Conservation (phyloP, 805 yeast species). For the Monosporozyma solicola region DNA sequence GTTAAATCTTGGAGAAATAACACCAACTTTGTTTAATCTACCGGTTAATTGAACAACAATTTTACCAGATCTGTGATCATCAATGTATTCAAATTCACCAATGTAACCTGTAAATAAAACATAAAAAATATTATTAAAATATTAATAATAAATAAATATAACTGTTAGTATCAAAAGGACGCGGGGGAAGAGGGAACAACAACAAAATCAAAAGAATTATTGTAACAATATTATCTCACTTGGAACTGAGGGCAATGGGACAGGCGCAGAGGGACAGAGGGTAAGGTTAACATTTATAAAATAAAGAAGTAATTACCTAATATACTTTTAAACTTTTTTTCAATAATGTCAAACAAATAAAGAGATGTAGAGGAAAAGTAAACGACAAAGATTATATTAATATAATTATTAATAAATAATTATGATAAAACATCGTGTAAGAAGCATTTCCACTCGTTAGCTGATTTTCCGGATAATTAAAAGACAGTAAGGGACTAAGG, state of each 20-base stretch:
- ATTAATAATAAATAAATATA: not conserved
- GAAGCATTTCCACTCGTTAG: conserved; percentile 45
- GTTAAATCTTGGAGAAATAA: conserved; percentile 96
- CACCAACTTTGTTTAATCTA: conserved; percentile 98
- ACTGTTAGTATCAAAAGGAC: not conserved
- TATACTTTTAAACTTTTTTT: not conserved
- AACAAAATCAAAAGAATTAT: not conserved
- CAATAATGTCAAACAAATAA: not conserved
- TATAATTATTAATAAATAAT: not conserved
- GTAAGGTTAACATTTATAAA: not conserved
- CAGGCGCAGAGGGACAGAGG: not conserved
- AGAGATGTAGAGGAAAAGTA: conserved; percentile 57
- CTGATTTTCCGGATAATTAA: conserved; percentile 89
- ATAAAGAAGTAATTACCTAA: not conserved
- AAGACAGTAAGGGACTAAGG: conserved; percentile 89
- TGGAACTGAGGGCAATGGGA: not conserved
- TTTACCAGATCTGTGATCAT: conserved; percentile 98
- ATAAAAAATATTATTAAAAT: conserved; percentile 1
- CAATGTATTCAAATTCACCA: conserved; percentile 97
- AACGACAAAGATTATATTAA: conserved; percentile 39
- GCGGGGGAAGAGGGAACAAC: not conserved
- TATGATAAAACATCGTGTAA: conserved; percentile 43
- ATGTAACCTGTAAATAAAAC: conserved; percentile 46
- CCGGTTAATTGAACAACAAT: conserved; percentile 94
- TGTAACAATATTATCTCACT: not conserved